These are phyloP conservation scores for Tulasnella calospora DNA, from an alignment of 768 basidiomycete species.

Conservation along the genomic window DNA sequence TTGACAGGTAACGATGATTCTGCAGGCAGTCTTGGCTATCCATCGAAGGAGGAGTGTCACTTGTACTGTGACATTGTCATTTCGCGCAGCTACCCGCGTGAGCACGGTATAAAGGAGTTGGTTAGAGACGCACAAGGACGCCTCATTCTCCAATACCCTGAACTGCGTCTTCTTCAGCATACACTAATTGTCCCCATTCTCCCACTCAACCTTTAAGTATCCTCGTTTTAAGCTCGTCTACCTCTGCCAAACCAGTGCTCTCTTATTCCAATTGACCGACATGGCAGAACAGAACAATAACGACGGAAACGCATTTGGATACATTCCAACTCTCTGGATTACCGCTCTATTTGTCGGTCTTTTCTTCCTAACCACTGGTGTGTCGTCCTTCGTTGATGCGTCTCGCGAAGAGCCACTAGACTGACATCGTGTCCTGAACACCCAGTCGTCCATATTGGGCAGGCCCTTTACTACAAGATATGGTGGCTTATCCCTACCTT, in stretches of 20 bases:
- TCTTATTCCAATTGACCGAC: neutral
- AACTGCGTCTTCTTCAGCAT: neutral
- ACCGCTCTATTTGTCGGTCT: slow-evolving; percentile 42
- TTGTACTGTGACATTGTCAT: neutral
- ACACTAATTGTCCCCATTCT: neutral
- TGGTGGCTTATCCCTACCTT: slow-evolving; percentile 26
- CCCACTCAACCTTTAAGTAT: neutral
- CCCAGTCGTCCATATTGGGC: slow-evolving; percentile 11
- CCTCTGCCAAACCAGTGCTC: neutral
- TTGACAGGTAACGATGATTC: neutral
- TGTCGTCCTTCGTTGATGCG: neutral
- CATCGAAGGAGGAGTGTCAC: neutral
- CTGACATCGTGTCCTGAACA: neutral
- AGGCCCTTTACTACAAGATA: slow-evolving; percentile 11
- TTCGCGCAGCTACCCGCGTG: neutral
- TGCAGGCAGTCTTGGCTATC: neutral
- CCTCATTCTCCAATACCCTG: neutral
- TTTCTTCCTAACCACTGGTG: slow-evolving; percentile 33
- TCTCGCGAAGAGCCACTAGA: neutral
- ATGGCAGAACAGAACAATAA: neutral
- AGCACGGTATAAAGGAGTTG: neutral
- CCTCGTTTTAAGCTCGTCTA: neutral
- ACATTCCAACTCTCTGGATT: slow-evolving; percentile 41
- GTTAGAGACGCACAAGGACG: neutral
- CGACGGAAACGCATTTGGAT: slow-evolving; percentile 38